A percentile compares a stretch with the other conserved stretches of the same genome.
phyloP scores from a whole-genome alignment of 129 eudicot species.

The Kitagawia praeruptora region DNA sequence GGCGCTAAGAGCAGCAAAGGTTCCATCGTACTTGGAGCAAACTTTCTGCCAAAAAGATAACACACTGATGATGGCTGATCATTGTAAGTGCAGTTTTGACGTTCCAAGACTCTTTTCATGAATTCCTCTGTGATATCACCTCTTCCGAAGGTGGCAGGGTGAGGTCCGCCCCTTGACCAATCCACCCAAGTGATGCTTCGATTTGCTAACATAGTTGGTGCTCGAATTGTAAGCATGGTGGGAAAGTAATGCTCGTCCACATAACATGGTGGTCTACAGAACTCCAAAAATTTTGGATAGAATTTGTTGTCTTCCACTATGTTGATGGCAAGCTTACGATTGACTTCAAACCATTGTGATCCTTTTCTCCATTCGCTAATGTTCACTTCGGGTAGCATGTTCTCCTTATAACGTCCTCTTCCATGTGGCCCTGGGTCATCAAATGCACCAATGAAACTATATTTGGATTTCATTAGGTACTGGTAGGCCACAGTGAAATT shows the following conservation, averaged over 20 bases:
- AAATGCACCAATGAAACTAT: conserved; percentile 24
- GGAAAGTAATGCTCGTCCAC: conserved; percentile 44
- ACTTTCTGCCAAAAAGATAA: conserved; percentile 34
- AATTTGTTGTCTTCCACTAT: conserved; percentile 23
- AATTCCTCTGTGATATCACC: conserved; percentile 24
- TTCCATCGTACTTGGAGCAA: conserved; percentile 22
- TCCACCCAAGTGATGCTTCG: conserved; percentile 39
- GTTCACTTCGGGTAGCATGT: conserved; percentile 32
- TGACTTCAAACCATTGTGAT: conserved; percentile 43
- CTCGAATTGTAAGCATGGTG: conserved; percentile 28
- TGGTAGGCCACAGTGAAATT: conserved; percentile 34
- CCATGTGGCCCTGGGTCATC: conserved; percentile 31
- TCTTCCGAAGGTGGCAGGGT: conserved; percentile 34
- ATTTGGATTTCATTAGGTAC: conserved; percentile 15
- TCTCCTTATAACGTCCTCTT: conserved; percentile 34
- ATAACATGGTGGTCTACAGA: conserved; percentile 29
- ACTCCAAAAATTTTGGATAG: conserved; percentile 19
- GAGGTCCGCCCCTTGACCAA: conserved; percentile 45
- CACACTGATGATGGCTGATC: conserved; percentile 22
- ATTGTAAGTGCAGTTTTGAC: conserved; percentile 23
- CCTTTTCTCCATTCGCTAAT: conserved; percentile 40
- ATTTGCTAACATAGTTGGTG: conserved; percentile 14
- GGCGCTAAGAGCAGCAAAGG: conserved; percentile 28
- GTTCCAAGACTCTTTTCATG: conserved; percentile 14
- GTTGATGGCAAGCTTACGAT: conserved; percentile 24